Percentiles rank a stretch among this genome's conserved stretches.
These are phyloP conservation scores for Diplodia intermedia DNA, from an alignment of 2,329 filamentous ascomycete species.

Conservation along the genomic window DNA sequence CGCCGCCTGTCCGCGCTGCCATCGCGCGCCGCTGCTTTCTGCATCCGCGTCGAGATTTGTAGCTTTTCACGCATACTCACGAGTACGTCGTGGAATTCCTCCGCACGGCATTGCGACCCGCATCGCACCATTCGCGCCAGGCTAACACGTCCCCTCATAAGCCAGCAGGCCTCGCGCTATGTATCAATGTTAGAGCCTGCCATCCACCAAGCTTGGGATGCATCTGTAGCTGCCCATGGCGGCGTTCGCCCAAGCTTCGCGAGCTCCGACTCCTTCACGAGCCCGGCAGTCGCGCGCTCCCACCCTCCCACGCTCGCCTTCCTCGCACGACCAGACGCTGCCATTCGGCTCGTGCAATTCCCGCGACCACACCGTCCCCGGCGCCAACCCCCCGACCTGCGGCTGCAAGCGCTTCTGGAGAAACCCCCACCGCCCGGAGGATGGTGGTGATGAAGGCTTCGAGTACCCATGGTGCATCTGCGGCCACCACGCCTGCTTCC, in stretches of 20 bases:
- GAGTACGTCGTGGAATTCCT: slow-evolving; percentile 14
- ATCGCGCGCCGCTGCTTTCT: neutral
- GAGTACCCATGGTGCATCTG: slow-evolving; percentile 58
- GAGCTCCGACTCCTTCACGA: slow-evolving; percentile 36
- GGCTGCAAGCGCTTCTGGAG: slow-evolving; percentile 63
- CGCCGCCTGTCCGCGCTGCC: neutral
- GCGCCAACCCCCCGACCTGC: slow-evolving; percentile 54
- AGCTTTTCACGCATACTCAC: slow-evolving; percentile 16
- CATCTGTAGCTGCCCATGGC: slow-evolving; percentile 45
- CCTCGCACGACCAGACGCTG: slow-evolving; percentile 39
- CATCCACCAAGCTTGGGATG: slow-evolving; percentile 29
- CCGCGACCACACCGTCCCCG: slow-evolving; percentile 53
- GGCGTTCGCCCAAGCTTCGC: slow-evolving; percentile 41
- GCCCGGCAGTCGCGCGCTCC: slow-evolving; percentile 28
- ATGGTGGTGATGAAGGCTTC: slow-evolving; percentile 42
- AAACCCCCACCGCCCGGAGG: slow-evolving; percentile 39
- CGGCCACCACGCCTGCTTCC: slow-evolving; percentile 65
- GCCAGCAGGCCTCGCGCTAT: slow-evolving; percentile 10
- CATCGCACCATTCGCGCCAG: slow-evolving; percentile 3
- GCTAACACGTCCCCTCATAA: slow-evolving; percentile 10
- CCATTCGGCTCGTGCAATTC: slow-evolving; percentile 62
- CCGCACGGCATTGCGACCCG: slow-evolving; percentile 17
- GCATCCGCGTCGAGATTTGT: neutral
- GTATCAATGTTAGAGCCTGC: slow-evolving; percentile 21
- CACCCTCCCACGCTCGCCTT: slow-evolving; percentile 22